Evolutionary conservation across 371 early-diverging fungal species (phyloP).

Genomic region (Globomyces sp.): DNA sequence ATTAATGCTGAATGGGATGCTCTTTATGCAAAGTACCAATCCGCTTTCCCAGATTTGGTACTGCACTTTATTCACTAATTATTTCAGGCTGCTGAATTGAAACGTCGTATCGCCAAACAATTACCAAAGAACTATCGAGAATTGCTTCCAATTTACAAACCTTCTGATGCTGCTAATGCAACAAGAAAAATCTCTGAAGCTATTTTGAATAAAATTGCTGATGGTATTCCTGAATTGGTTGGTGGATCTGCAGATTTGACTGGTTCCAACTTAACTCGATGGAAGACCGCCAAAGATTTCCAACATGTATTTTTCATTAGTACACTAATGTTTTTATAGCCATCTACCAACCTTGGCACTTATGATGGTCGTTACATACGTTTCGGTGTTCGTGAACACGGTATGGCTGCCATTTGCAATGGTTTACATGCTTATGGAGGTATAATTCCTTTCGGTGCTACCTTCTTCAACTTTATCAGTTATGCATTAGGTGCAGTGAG

Average conservation of each 20-base stretch:
- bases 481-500: conserved; percentile 88
- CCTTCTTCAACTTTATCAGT: conserved; percentile 95
- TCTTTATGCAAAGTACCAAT: conserved; percentile 62
- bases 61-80: background rate
- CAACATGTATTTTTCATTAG: conserved; percentile 51
- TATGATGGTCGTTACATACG: conserved; percentile 91
- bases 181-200: conserved; percentile 83
- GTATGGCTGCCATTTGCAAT: conserved; percentile 97
- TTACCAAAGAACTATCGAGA: conserved; percentile 75
- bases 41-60: conserved; percentile 61
- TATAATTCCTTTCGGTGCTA: conserved; percentile 89
- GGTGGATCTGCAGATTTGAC: conserved; percentile 99
- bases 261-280: conserved; percentile 94
- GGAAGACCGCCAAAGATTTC: conserved; percentile 94
- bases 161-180: conserved; percentile 78
- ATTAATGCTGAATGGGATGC: conserved; percentile 73
- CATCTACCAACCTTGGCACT: conserved; percentile 65
- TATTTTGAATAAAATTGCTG: conserved; percentile 80
- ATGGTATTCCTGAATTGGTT: conserved; percentile 79
- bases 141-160: conserved; percentile 74
- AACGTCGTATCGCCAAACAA: conserved; percentile 70
- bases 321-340: background rate
- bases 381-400: conserved; percentile 99
- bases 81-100: conserved; percentile 65
- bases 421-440: conserved; percentile 92